Evolutionary conservation across 495 filamentous ascomycete species (phyloP).

Genomic region (Darksidea phi): DNA sequence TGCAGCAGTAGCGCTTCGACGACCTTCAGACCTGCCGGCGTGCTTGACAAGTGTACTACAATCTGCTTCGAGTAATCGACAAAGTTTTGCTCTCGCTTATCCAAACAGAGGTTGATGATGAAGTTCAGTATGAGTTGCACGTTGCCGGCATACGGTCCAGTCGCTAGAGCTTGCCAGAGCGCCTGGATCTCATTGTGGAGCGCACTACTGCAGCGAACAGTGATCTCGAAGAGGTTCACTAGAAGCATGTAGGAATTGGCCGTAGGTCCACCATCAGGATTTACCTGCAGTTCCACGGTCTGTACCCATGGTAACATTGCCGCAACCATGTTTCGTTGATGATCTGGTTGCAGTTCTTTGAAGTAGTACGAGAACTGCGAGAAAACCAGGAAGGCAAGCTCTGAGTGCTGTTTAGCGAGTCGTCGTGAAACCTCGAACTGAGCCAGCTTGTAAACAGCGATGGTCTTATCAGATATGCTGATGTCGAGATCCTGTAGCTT

Average conservation of each 20-base stretch:
- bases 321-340: constrained; percentile 90
- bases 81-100: constrained; percentile 93
- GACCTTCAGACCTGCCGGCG: constrained; percentile 85
- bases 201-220: constrained; percentile 80
- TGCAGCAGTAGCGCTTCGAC: constrained; percentile 90
- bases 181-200: constrained; percentile 97
- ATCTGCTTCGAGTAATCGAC: constrained; percentile 97
- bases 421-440: constrained; percentile 94
- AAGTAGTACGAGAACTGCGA: constrained; percentile 93
- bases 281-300: constrained; percentile 87
- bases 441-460: constrained; percentile 93
- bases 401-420: constrained; percentile 81
- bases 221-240: constrained; percentile 94
- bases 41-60: constrained; percentile 90
- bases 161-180: constrained; percentile 93
- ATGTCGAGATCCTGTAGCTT: constrained; percentile 97
- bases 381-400: constrained; percentile 88
- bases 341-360: constrained; percentile 72
- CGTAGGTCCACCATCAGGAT: constrained; percentile 87
- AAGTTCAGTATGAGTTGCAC: constrained; percentile 93
- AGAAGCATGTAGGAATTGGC: constrained; percentile 91
- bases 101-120: constrained; percentile 87
- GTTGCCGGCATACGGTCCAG: constrained; percentile 90
- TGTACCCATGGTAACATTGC: constrained; percentile 97
- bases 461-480: constrained; percentile 96